A percentile compares a stretch with the other conserved stretches of the same genome.
These are phyloP conservation scores for cucumber (Cucumis sativus) DNA, from an alignment of 306 rosid species.

Conservation along the genomic window DNA sequence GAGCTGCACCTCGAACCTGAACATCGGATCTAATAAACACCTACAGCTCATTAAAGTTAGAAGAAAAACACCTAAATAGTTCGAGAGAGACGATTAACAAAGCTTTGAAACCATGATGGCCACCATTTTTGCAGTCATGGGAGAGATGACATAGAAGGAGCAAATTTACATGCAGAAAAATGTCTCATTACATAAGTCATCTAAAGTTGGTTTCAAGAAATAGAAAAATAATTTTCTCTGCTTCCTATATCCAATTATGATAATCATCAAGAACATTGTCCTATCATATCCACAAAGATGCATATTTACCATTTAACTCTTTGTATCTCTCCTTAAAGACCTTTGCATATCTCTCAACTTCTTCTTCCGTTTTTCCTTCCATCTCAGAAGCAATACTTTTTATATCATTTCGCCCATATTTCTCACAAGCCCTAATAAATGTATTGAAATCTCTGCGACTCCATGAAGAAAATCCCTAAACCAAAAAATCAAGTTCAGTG, in stretches of 20 bases:
- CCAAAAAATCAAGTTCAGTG: constrained; percentile 21
- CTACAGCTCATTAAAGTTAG: not conserved
- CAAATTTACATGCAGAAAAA: not conserved
- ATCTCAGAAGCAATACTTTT: constrained; percentile 75
- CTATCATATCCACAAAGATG: not conserved
- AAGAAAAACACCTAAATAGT: not conserved
- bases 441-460: constrained; percentile 92
- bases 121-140: not conserved
- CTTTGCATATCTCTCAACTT: constrained; percentile 88
- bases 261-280: not conserved
- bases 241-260: not conserved
- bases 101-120: not conserved
- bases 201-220: not conserved
- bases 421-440: constrained; percentile 95
- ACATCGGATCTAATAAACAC: not conserved
- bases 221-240: not conserved
- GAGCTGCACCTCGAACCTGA: not conserved
- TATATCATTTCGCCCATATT: constrained; percentile 86
- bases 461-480: constrained; percentile 96
- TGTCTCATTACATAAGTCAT: not conserved
- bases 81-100: not conserved
- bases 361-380: constrained; percentile 95
- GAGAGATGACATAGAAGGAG: not conserved
- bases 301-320: constrained; percentile 72
- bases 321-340: constrained; percentile 87